A percentile compares a stretch with the other conserved stretches of the same genome.
These are phyloP conservation scores for Metrosideros polymorpha DNA, from an alignment of 441 rosid species.

Conservation along the genomic window DNA sequence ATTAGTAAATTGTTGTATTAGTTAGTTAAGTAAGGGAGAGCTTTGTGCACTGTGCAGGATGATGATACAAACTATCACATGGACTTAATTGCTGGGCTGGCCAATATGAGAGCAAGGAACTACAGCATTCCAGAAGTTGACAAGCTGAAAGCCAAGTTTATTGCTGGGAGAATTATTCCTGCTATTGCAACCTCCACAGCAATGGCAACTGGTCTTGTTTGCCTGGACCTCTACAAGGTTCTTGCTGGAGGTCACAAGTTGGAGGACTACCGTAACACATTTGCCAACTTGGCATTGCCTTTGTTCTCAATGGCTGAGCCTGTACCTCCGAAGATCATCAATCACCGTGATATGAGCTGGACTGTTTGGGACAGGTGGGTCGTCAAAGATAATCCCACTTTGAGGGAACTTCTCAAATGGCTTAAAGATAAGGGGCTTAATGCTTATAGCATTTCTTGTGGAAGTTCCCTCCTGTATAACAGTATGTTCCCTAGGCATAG, in stretches of 20 bases:
- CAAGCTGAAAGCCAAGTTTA: constrained; percentile 92
- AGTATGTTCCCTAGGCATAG: constrained; percentile 73
- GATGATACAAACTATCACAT: constrained; percentile 93
- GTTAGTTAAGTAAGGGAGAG: neutral
- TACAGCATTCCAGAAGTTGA: constrained; percentile 88
- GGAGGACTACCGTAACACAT: constrained; percentile 88
- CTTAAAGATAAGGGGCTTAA: constrained; percentile 60
- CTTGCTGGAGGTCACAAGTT: constrained; percentile 63
- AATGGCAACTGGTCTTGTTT: constrained; percentile 93
- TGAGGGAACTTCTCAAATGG: constrained; percentile 82
- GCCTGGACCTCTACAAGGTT: constrained; percentile 89
- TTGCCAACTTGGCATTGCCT: constrained; percentile 91
- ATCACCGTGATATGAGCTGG: constrained; percentile 86
- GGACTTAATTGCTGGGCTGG: constrained; percentile 91
- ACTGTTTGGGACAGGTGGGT: constrained; percentile 97
- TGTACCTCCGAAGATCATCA: constrained; percentile 69
- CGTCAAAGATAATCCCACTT: constrained; percentile 55
- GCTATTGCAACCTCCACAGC: constrained; percentile 96
- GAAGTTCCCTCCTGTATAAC: constrained; percentile 71
- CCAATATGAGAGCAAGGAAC: constrained; percentile 96
- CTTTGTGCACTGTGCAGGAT: constrained; percentile 39
- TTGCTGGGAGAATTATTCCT: constrained; percentile 93
- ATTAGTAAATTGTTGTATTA: neutral
- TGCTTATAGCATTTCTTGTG: constrained; percentile 86
- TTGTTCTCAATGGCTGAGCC: constrained; percentile 94